Percentiles rank a stretch among this genome's conserved stretches.
phyloP scores from a whole-genome alignment of 2,329 filamentous ascomycete genomes.

The Trichoderma sp. region DNA sequence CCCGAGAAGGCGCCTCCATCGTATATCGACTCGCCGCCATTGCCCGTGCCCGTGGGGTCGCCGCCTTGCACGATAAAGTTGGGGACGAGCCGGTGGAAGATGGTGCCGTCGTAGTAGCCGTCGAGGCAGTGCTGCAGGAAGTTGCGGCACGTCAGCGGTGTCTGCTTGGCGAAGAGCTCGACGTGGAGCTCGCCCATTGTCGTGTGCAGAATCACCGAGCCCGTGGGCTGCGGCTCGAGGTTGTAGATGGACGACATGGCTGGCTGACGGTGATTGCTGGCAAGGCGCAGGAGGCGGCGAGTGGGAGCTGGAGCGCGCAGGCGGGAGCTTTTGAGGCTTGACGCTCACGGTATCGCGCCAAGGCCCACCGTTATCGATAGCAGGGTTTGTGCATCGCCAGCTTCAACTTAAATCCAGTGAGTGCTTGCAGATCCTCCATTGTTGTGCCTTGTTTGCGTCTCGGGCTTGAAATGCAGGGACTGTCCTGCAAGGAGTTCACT shows the following conservation, averaged over 20 bases:
- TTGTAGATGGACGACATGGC: slow-evolving; percentile 89
- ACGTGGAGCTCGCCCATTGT: slow-evolving; percentile 86
- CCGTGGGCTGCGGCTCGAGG: slow-evolving; percentile 91
- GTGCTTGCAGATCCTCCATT: background rate
- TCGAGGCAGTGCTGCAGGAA: slow-evolving; percentile 95
- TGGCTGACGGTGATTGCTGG: background rate
- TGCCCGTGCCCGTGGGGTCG: slow-evolving; percentile 89
- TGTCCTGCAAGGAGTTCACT: background rate
- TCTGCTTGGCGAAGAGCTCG: slow-evolving; percentile 94
- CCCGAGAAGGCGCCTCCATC: slow-evolving; percentile 76
- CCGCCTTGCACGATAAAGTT: slow-evolving; percentile 94
- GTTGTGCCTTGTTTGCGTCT: background rate
- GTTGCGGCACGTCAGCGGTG: slow-evolving; percentile 87
- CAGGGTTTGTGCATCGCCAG: background rate
- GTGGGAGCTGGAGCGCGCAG: slow-evolving; percentile 11
- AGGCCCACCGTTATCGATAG: slow-evolving; percentile 24
- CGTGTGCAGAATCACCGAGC: slow-evolving; percentile 87
- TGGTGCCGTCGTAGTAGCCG: slow-evolving; percentile 90
- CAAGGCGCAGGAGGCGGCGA: background rate
- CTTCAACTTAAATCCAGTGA: too few species aligned
- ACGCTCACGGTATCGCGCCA: slow-evolving; percentile 7
- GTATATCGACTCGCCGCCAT: slow-evolving; percentile 90
- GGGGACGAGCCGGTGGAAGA: slow-evolving; percentile 90
- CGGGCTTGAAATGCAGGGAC: background rate
- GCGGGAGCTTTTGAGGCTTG: slow-evolving; percentile 16